Evolutionary conservation across 1,284 basidiomycete genomes (phyloP), one percentile per base, ranked within the genome.

Genomic region (Meripilus lineatus): DNA sequence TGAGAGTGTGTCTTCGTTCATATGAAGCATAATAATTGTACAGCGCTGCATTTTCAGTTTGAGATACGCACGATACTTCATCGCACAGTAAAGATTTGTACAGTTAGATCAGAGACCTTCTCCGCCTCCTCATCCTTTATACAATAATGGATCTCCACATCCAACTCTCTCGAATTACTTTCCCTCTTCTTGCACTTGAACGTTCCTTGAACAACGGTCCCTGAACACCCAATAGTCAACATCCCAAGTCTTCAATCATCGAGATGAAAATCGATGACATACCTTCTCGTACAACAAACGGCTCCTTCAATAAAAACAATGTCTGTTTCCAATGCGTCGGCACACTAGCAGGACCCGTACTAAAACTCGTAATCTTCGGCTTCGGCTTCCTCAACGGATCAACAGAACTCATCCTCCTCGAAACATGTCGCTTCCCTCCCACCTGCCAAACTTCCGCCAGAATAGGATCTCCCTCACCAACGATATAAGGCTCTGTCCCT

Each of bases 281-380:
- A 84, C 92, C 93, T 62, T 87, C 78, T 6, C 75, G 69, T 0
- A 89, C 83, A 20, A 64, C 58, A 48, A 98, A 78, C 0, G 92
- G 88, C 41, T 93, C 79, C 44, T 80, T 76, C 50, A 99, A 71
- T 51, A 98, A 67, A 64, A 99, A 96, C 10, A 93, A 58, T 0
- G 94, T 94, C 62, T 99, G 95, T 63, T 95, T 95, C 95, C 95
- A 99, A 63, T 99, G 95, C n/a, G 95, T 99, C 18, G 89, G 82
- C 38, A 82, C 79, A 50, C 89, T 90, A 55, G 68, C 67, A 4
- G 95, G 93, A 1, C 93, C 91, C 0, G 95, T 99, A 50, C 92
- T 95, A 64, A 98, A 98, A 61, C 87, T 89, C 6, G 81, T 81
- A 24, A 82, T 68, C 14, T 70, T 69, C 36, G 77, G 76, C 24